Percentiles rank a stretch among this genome's conserved stretches.
Conservation (phyloP, 768 basidiomycete species). For the Phylloporus sp. region DNA sequence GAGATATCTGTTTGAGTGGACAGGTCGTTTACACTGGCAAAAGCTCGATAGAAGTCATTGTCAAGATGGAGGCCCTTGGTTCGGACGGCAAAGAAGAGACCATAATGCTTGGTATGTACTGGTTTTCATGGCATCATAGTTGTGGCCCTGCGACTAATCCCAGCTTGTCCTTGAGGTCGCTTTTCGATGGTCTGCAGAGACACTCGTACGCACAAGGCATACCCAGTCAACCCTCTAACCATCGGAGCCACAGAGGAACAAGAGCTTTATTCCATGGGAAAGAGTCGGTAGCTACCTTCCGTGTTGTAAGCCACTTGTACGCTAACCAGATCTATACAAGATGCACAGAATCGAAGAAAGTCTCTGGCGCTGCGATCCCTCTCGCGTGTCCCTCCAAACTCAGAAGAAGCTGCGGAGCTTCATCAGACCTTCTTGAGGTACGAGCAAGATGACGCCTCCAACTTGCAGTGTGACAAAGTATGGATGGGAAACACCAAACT, state of each 20-base stretch:
- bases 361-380: conserved; percentile 55
- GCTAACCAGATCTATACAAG: conserved; percentile 31
- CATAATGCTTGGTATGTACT: conserved; percentile 51
- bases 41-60: conserved; percentile 82
- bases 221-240: conserved; percentile 59
- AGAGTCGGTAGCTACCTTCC: conserved; percentile 41
- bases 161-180: conserved; percentile 50
- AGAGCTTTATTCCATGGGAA: conserved; percentile 59
- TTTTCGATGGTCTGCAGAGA: conserved; percentile 89
- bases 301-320: background rate
- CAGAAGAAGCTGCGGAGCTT: conserved; percentile 61
- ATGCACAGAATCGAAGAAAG: conserved; percentile 57
- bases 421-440: conserved; percentile 67
- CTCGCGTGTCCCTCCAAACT: conserved; percentile 69
- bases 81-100: conserved; percentile 52
- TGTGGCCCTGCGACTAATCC: background rate
- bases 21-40: conserved; percentile 77
- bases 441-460: conserved; percentile 38
- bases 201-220: conserved; percentile 58
- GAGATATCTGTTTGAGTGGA: conserved; percentile 71
- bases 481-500: conserved; percentile 74
- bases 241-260: conserved; percentile 61
- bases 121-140: no score
- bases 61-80: conserved; percentile 72
- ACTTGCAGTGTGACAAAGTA: conserved; percentile 42